phyloP scores from a whole-genome alignment of 441 rosid species.

The Populus hybrid region DNA sequence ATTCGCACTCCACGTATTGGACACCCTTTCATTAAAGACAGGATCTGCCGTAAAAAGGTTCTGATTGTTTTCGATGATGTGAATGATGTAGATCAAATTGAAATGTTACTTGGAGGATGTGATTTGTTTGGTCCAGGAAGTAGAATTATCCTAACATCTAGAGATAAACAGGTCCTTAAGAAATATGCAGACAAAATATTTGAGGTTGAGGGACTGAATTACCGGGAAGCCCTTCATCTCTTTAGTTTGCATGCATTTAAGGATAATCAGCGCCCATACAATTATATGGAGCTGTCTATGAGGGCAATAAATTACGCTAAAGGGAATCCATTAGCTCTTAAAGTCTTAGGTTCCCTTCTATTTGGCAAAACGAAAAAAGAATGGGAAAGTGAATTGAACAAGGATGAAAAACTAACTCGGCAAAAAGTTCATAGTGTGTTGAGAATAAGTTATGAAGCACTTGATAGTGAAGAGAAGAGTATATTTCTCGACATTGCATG shows the following conservation, averaged over 20 bases:
- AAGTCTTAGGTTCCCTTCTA: not conserved
- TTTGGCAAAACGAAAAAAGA: not conserved
- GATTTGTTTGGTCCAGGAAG: no score
- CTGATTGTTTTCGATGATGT: not conserved
- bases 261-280: no score
- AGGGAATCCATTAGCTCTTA: not conserved
- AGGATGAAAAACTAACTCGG: not conserved
- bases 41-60: not conserved
- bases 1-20: not conserved
- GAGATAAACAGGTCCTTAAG: no score
- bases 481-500: not conserved
- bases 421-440: not conserved
- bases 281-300: no score
- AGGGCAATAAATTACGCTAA: no score
- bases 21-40: not conserved
- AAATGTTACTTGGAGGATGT: no score
- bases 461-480: not conserved
- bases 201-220: no score
- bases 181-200: no score
- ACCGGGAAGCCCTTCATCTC: no score
- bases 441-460: conserved; percentile 1
- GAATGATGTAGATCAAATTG: not conserved
- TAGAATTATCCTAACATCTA: no score
- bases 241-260: no score
- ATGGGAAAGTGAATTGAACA: not conserved